These are phyloP conservation scores for Fusarium liriodendri DNA, from an alignment of 2,329 filamentous ascomycete genomes.

Conservation along the genomic window DNA sequence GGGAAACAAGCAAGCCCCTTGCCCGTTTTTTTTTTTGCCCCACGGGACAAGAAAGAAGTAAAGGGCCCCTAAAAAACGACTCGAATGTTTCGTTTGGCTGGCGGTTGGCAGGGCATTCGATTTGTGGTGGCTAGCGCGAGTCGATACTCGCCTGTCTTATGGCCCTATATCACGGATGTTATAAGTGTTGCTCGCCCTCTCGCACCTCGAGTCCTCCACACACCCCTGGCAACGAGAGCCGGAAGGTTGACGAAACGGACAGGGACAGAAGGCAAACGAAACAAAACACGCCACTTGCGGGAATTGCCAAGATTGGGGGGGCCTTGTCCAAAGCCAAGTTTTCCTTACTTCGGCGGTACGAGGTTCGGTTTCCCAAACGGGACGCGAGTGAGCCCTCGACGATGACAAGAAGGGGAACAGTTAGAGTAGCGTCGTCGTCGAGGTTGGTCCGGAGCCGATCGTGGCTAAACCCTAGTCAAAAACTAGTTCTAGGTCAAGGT, in stretches of 20 bases:
- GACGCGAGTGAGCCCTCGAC: background rate
- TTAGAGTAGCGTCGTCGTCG: conserved; percentile 3
- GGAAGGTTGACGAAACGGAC: conserved; percentile 9
- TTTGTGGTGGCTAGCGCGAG: conserved; percentile 33
- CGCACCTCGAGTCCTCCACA: background rate
- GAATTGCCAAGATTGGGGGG: conserved; percentile 12
- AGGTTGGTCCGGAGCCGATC: conserved; percentile 30
- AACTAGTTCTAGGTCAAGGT: conserved; percentile 1
- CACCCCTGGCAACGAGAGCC: background rate
- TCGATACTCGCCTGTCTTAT: conserved; percentile 43
- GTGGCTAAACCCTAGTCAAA: conserved; percentile 16
- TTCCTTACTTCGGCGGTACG: conserved; percentile 12
- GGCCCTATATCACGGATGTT: conserved; percentile 41
- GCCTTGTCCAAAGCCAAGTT: background rate
- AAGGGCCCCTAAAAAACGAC: conserved; percentile 19
- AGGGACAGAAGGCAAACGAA: conserved; percentile 34
- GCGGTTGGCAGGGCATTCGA: conserved; percentile 32
- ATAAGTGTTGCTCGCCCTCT: conserved; percentile 30
- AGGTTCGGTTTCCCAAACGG: conserved; percentile 26
- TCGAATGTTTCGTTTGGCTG: conserved; percentile 38
- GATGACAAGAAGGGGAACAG: background rate
- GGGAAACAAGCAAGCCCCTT: background rate
- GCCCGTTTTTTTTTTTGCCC: conserved; percentile 22
- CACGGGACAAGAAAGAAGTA: conserved; percentile 29
- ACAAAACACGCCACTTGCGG: conserved; percentile 37